Evolutionary conservation across 2,329 filamentous ascomycete species (phyloP).

Genomic region (Cercospora sp.): DNA sequence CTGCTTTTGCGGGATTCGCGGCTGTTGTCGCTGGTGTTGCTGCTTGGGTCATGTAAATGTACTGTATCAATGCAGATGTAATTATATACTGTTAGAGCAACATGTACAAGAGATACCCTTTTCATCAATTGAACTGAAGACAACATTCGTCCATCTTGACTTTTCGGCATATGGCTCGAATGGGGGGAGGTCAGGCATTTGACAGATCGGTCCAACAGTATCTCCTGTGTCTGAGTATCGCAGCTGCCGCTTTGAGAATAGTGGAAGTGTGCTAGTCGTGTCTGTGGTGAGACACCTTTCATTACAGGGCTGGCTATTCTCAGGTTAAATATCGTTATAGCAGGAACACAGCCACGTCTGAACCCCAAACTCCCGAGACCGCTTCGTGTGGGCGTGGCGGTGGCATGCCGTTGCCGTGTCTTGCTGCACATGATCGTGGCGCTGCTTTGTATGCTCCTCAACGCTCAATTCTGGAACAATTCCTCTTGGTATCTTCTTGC

Average conservation of each 20-base stretch:
- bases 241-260: background rate
- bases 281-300: background rate
- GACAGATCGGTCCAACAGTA: background rate
- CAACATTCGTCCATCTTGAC: too few species aligned
- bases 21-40: constrained; percentile 15
- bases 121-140: background rate
- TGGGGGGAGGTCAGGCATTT: background rate
- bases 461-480: too few species aligned
- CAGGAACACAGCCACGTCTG: background rate
- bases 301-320: background rate
- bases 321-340: background rate
- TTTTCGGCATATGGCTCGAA: too few species aligned
- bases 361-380: background rate
- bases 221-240: background rate
- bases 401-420: background rate
- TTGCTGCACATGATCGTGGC: background rate
- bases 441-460: background rate
- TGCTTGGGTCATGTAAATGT: constrained; percentile 12
- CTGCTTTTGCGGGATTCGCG: background rate
- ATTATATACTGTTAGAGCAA: background rate
- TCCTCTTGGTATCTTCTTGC: too few species aligned
- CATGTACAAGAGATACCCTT: background rate
- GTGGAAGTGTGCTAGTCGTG: background rate
- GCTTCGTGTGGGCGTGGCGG: background rate
- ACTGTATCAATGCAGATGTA: background rate